phyloP scores from a whole-genome alignment of 345 rosid species.

The Hypericum androsaemum region DNA sequence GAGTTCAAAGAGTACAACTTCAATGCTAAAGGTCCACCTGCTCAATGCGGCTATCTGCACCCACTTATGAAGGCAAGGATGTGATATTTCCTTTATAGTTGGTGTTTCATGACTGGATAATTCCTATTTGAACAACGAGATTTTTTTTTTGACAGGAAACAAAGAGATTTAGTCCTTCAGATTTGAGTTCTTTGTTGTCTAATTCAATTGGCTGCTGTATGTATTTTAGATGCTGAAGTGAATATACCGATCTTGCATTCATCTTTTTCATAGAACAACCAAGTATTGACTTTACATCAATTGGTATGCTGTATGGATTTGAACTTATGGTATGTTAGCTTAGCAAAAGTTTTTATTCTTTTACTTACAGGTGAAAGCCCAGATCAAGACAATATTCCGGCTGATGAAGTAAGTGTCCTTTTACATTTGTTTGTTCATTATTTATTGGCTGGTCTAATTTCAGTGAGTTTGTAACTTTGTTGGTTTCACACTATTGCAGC shows the following conservation, averaged over 20 bases:
- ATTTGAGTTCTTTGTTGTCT: no score
- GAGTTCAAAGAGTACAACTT: slow-evolving; percentile 91
- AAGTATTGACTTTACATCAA: no score
- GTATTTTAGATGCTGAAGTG: no score
- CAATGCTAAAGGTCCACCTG: slow-evolving; percentile 76
- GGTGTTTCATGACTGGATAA: slow-evolving; percentile 1
- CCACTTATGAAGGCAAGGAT: slow-evolving; percentile 79
- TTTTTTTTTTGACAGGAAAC: no score
- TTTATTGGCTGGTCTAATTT: neutral
- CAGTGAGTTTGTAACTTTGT: slow-evolving; percentile 2
- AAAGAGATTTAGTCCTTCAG: no score
- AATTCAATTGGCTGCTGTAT: no score
- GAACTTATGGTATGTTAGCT: no score
- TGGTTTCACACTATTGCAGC: slow-evolving; percentile 32
- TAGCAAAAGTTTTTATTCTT: neutral
- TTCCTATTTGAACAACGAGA: neutral
- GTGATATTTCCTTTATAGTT: neutral
- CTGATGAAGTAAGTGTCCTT: slow-evolving; percentile 54
- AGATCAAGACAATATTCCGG: slow-evolving; percentile 69
- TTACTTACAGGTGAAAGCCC: slow-evolving; percentile 56
- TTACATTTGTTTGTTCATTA: slow-evolving; percentile 1
- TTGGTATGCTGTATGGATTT: no score
- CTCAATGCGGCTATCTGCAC: slow-evolving; percentile 86
- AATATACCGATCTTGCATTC: no score
- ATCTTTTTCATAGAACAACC: no score